Conservation (phyloP, 768 basidiomycete species). For the Holtermannia corniformis region DNA sequence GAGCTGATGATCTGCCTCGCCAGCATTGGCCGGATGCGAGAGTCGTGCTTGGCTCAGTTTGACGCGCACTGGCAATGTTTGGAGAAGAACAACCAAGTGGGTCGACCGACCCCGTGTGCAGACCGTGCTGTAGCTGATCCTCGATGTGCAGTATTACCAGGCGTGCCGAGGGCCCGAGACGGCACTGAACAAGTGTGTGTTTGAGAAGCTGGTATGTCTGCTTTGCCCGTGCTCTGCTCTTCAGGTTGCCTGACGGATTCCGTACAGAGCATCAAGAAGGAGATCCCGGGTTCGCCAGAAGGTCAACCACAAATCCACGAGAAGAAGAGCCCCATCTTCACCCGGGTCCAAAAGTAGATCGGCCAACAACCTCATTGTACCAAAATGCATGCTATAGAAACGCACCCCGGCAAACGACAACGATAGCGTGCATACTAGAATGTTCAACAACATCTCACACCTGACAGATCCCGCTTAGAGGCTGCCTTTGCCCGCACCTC, state of each 20-base stretch:
- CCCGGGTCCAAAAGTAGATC: constrained; percentile 75
- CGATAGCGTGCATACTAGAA: no score
- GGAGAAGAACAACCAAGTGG: constrained; percentile 85
- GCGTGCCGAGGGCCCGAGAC: constrained; percentile 82
- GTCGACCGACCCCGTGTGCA: constrained; percentile 40
- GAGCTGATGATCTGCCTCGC: not conserved
- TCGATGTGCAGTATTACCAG: constrained; percentile 61
- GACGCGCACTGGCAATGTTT: constrained; percentile 90
- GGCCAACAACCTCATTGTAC: no score
- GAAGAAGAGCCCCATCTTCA: constrained; percentile 72
- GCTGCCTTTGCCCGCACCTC: constrained; percentile 24
- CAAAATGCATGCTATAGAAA: not conserved
- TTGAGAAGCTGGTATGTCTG: constrained; percentile 77
- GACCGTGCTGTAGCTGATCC: not conserved
- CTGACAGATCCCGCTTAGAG: no score
- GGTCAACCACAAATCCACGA: constrained; percentile 82
- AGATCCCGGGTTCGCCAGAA: constrained; percentile 76
- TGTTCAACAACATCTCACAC: no score
- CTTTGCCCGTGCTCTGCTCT: not conserved
- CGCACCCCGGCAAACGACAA: no score
- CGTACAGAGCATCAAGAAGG: constrained; percentile 73
- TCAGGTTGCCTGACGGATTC: not conserved
- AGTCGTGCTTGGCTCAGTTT: constrained; percentile 78
- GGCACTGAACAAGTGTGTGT: constrained; percentile 83
- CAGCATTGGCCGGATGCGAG: constrained; percentile 87